Evolutionary conservation across 768 basidiomycete genomes (phyloP).

Genomic region (Phylloporus scabripes): DNA sequence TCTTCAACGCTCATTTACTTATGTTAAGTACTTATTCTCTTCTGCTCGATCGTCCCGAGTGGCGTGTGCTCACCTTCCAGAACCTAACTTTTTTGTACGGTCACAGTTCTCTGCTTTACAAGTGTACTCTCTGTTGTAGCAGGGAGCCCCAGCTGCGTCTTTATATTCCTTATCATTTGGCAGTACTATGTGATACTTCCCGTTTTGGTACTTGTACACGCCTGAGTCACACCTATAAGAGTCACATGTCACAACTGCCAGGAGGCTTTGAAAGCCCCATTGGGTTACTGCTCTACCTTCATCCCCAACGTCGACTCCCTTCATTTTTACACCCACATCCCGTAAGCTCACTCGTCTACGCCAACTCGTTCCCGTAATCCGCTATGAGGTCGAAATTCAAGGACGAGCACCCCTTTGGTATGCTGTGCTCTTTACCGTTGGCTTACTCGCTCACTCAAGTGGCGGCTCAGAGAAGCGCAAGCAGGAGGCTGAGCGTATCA

Average conservation of each 20-base stretch:
- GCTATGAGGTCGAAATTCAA: slow-evolving; percentile 93
- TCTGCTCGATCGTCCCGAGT: background rate
- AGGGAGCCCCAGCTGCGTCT: background rate
- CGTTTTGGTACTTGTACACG: slow-evolving; percentile 14
- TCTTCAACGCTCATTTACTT: background rate
- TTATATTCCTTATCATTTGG: background rate
- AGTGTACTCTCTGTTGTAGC: background rate
- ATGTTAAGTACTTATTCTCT: background rate
- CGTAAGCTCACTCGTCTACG: slow-evolving; percentile 4
- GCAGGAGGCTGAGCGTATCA: slow-evolving; percentile 96
- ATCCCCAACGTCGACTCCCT: slow-evolving; percentile 25
- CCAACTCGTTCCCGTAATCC: background rate
- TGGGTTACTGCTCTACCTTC: slow-evolving; percentile 19
- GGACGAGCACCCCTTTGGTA: slow-evolving; percentile 99
- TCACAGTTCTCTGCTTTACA: slow-evolving; percentile 5
- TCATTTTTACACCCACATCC: slow-evolving; percentile 8
- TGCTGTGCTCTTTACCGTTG: slow-evolving; percentile 23
- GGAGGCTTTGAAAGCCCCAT: slow-evolving; percentile 29
- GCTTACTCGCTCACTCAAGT: slow-evolving; percentile 30
- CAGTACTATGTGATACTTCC: background rate
- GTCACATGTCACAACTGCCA: slow-evolving; percentile 32
- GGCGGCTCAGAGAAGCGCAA: slow-evolving; percentile 86
- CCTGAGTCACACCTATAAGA: slow-evolving; percentile 20
- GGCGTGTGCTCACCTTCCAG: background rate
- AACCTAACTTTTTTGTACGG: background rate